A percentile compares a stretch with the other conserved stretches of the same genome.
phyloP scores from a whole-genome alignment of 73 alveolate species.

The Durusdinium trenchii region DNA sequence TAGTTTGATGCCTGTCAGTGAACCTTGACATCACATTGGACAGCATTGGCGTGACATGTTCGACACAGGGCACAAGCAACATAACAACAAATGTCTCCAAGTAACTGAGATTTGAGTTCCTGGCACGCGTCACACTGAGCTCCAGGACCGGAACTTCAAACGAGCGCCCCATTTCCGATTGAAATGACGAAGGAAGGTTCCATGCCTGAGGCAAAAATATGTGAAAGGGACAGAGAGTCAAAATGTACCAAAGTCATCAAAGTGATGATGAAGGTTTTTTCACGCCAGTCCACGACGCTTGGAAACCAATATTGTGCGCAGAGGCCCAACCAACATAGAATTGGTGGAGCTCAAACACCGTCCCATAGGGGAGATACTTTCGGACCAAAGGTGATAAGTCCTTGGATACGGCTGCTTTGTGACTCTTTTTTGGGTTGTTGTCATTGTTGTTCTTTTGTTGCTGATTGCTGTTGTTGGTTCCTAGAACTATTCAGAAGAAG shows the following conservation, averaged over 20 bases:
- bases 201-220: too few species aligned
- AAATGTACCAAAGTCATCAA: too few species aligned
- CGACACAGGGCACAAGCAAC: background rate
- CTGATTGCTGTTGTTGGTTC: too few species aligned
- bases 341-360: conserved; percentile 2
- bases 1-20: background rate
- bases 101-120: conserved; percentile 31
- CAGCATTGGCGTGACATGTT: background rate
- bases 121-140: conserved; percentile 25
- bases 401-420: background rate
- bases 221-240: too few species aligned
- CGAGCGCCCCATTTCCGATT: background rate
- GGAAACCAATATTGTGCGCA: background rate
- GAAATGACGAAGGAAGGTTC: conserved; percentile 25
- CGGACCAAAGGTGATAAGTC: background rate
- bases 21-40: background rate
- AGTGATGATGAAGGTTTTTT: too few species aligned
- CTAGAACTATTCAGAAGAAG: too few species aligned
- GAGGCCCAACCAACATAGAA: conserved; percentile 40
- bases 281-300: too few species aligned
- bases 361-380: conserved; percentile 22
- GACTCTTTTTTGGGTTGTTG: too few species aligned
- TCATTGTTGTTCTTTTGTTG: too few species aligned
- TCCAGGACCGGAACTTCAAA: conserved; percentile 16
- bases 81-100: background rate